Evolutionary conservation across 495 filamentous ascomycete species (phyloP), one percentile per base, ranked within the genome.

Genomic region (Trichoderma gamsii): DNA sequence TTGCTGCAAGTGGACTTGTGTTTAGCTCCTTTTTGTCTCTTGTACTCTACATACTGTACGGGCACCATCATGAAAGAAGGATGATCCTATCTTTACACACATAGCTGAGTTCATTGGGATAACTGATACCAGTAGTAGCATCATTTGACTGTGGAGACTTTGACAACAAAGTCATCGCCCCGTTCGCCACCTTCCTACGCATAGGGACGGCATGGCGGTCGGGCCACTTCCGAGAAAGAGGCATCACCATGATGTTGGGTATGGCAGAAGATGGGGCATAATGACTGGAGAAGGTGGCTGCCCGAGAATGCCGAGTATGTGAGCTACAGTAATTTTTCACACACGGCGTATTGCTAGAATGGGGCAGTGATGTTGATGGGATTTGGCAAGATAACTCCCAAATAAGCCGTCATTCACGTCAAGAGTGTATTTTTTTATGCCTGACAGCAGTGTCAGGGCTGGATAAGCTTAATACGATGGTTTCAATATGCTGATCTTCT

Each of bases 111-210:
- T 52, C 8, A 52, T 52, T 18, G 5, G 49, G 49, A 52, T 21
- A 52, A 23, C 21, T 52, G n/a, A 18, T 23, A 44, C 9, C 41
- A 9, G 6, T 51, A 11, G 18, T 52, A 52, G 6, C n/a, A 52
- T 18, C n/a, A 52, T 25, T 23, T 11, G 21, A 0, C 49, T 61
- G 23, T 11, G 56, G 25, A 6, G 44, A 49, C 44, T 29, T 32
- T 12, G 11, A 32, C 23, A 3, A 11, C 25, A 18, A 9, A 29
- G 27, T 5, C 56, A 32, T 61, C 16, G 51, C 56, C 25, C 25
- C 56, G n/a, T 61, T 61, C 56, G 56, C 56, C 56, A 61, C 56
- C 27, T 11, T 27, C 27, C 56, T 15, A 61, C 8, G 51, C 56
- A 29, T 32, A 25, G 27, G 13, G 23, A 29, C n/a, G 56, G 27